Percentiles rank a stretch among this genome's conserved stretches.
Evolutionary conservation across 208 protist genomes (phyloP).

Genomic region (Sergeia podlipaevii): DNA sequence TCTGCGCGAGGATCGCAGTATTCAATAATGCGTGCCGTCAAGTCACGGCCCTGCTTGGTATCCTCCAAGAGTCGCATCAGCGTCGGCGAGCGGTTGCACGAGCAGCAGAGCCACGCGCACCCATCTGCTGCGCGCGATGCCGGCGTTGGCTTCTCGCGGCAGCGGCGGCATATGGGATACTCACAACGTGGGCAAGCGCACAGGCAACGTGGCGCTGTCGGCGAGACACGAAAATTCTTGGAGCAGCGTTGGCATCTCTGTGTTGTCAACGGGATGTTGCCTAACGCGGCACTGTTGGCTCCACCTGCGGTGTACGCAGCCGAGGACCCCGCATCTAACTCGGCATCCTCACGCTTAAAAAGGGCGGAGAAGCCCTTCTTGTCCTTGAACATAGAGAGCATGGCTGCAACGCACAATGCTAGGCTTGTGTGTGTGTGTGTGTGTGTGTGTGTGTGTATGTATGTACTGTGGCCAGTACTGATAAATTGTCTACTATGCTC

Average conservation of each 20-base stretch:
- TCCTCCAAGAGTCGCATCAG: slow-evolving; percentile 65
- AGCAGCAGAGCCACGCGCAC: slow-evolving; percentile 49
- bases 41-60: slow-evolving; percentile 37
- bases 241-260: slow-evolving; percentile 58
- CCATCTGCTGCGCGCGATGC: background rate
- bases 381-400: slow-evolving; percentile 70
- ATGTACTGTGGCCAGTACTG: too few species aligned
- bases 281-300: background rate
- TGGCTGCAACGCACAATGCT: slow-evolving; percentile 15
- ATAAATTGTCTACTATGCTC: too few species aligned
- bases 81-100: slow-evolving; percentile 34
- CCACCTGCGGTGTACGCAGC: background rate
- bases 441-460: slow-evolving; percentile 6
- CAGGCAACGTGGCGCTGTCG: background rate
- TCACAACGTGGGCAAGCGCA: slow-evolving; percentile 55
- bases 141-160: slow-evolving; percentile 23
- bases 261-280: too few species aligned
- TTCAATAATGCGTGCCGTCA: slow-evolving; percentile 54
- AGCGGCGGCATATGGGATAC: slow-evolving; percentile 50
- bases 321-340: slow-evolving; percentile 3
- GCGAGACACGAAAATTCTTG: slow-evolving; percentile 27
- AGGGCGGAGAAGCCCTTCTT: slow-evolving; percentile 63
- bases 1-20: slow-evolving; percentile 64
- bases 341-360: slow-evolving; percentile 21
- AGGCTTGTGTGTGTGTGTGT: background rate